Base-by-base conservation (phyloP, 306 rosid species). In the Prunus davidiana region DNA sequence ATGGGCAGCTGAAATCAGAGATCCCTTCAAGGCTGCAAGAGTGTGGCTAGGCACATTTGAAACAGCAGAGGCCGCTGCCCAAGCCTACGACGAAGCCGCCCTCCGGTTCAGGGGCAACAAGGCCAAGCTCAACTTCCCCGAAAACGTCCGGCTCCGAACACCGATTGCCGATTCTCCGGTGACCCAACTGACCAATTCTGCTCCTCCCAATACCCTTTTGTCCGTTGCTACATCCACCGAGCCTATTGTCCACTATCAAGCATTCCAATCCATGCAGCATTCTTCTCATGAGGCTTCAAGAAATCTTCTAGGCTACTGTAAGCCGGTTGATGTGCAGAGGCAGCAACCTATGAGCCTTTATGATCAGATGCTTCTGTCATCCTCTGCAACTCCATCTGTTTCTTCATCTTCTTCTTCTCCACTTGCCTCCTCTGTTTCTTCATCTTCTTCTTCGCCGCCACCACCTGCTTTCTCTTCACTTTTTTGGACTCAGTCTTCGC, bases 11-110 rank as follows among this genome's bases (percentile, higher is more conserved):
- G 89, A 86, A 64, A 86, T 86, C 3, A 75, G 89, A 70, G 87
- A 86, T 67, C 89, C 89, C 7, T 73, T 74, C 62, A 82, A 80
- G 76, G 89, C 89, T 19, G 57, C 89, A 18, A 66, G 89, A 51
- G 87, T 86, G 5, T 86, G 89, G 89, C 50, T 86, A 57, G 89
- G 89, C 56, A 86, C 89, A 3, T 86, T 86, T 34, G 89, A 86
- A 43, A 82, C 85, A 9, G 89, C 89, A 16, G 85, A 79, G 47
- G 77, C 78, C 58, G 89, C 89, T 16, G 89, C 89, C 7, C 63
- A 75, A 46, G 87, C 87, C 34, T 86, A 86, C 46, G 89, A 86
- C 46, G 72, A 78, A 74, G 89, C 89, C 7, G 89, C 89, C 5
- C 84, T 86, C 50, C 80, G 87, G 4, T 86, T 86, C 62, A 74